Conservation (phyloP, 2,329 filamentous ascomycete genomes). For the Cadophora sp. region DNA sequence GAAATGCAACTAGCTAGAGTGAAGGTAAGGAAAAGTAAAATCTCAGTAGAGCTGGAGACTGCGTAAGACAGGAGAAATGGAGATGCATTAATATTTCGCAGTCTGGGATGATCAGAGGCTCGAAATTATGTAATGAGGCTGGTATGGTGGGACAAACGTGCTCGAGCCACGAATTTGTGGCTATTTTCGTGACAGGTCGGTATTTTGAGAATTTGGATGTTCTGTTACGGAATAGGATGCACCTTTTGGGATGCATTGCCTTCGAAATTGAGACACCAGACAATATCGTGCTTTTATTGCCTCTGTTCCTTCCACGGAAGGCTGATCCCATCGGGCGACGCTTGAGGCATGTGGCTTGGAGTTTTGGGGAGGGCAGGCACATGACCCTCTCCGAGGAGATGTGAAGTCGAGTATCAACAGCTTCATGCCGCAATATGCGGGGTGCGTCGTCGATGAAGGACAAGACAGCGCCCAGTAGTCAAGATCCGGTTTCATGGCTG, state of each 20-base stretch:
- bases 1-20: background rate
- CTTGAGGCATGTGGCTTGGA: background rate
- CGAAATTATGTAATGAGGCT: constrained; percentile 27
- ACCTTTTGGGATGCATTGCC: background rate
- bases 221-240: background rate
- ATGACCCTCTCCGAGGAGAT: constrained; percentile 39
- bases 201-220: background rate
- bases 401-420: constrained; percentile 24
- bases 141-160: background rate
- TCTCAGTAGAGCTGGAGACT: background rate
- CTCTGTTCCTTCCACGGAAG: background rate
- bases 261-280: background rate
- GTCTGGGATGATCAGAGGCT: background rate
- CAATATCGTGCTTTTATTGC: constrained; percentile 4
- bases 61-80: background rate
- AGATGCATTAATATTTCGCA: background rate
- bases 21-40: background rate
- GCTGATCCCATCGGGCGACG: constrained; percentile 1
- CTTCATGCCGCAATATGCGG: constrained; percentile 32
- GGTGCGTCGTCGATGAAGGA: constrained; percentile 19
- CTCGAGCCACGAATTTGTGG: background rate
- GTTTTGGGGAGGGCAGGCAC: constrained; percentile 14
- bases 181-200: constrained; percentile 4
- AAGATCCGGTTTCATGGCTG: background rate
- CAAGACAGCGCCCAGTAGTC: background rate